Evolutionary conservation across 495 filamentous ascomycete genomes (phyloP).

Genomic region (Cercophora scortea): DNA sequence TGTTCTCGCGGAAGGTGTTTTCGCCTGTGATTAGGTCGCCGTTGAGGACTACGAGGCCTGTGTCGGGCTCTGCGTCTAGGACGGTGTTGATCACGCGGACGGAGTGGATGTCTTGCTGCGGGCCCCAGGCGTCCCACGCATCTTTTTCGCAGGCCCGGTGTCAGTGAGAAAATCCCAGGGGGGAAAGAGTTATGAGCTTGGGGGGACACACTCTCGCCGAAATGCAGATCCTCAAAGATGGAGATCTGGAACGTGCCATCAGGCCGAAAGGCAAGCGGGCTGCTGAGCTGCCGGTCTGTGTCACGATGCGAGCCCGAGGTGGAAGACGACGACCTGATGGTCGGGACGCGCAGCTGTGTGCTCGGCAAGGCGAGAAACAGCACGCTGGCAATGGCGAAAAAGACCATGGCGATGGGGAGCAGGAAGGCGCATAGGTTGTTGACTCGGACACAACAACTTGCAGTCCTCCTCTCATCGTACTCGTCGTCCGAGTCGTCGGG

Average conservation of each 20-base stretch:
- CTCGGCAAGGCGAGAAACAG: not conserved
- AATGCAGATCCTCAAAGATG: conserved; percentile 63
- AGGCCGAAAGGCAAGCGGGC: conserved; percentile 28
- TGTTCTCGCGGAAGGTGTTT: conserved; percentile 50
- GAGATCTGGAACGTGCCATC: conserved; percentile 42
- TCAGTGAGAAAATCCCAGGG: too few species aligned
- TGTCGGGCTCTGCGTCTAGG: conserved; percentile 44
- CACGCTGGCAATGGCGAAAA: not conserved
- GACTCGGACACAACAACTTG: too few species aligned
- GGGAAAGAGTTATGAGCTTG: not conserved
- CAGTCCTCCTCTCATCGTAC: too few species aligned
- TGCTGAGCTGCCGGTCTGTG: not conserved
- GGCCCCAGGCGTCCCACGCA: conserved; percentile 49
- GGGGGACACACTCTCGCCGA: conserved; percentile 49
- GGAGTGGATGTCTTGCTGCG: conserved; percentile 52
- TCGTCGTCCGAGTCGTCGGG: too few species aligned
- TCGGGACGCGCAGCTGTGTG: not conserved
- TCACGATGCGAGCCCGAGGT: too few species aligned
- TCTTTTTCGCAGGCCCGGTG: too few species aligned
- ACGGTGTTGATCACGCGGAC: conserved; percentile 52
- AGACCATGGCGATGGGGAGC: not conserved
- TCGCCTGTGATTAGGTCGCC: conserved; percentile 71
- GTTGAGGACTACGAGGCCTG: conserved; percentile 61
- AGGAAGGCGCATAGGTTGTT: too few species aligned
- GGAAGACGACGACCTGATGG: not conserved